Evolutionary conservation across 1,139 yeast species (phyloP).

Genomic region (Hemisphaericaspora xylofermentans): DNA sequence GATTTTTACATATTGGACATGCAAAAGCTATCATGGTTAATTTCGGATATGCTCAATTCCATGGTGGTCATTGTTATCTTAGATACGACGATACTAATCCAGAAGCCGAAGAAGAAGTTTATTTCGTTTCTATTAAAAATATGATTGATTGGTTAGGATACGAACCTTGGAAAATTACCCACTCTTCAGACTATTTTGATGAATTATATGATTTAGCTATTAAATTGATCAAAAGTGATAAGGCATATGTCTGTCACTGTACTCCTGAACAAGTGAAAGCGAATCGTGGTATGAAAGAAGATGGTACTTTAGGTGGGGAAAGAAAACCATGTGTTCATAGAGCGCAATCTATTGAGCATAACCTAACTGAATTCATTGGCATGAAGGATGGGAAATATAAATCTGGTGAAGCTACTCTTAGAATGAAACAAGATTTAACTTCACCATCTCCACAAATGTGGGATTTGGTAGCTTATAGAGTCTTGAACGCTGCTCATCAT

Average conservation of each 20-base stretch:
- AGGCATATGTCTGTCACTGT: conserved; percentile 91
- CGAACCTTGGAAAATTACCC: conserved; percentile 87
- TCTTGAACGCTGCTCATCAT: conserved; percentile 87
- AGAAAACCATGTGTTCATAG: conserved; percentile 83
- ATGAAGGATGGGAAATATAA: conserved; percentile 89
- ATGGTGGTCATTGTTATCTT: conserved; percentile 84
- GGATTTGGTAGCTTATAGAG: conserved; percentile 99
- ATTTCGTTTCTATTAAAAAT: conserved; percentile 77
- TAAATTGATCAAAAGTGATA: conserved; percentile 61
- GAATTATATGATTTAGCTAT: conserved; percentile 85
- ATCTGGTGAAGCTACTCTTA: conserved; percentile 89
- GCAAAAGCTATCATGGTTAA: conserved; percentile 97
- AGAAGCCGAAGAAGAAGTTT: conserved; percentile 94
- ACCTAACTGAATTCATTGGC: conserved; percentile 74
- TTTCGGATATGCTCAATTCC: conserved; percentile 87
- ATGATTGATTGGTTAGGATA: conserved; percentile 94
- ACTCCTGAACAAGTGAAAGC: conserved; percentile 88
- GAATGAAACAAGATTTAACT: conserved; percentile 94
- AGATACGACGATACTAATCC: conserved; percentile 98
- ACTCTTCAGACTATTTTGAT: conserved; percentile 95
- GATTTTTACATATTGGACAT: conserved; percentile 95
- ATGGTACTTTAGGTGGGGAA: conserved; percentile 92
- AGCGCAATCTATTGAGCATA: conserved; percentile 65
- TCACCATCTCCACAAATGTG: conserved; percentile 99
- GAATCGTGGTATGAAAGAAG: conserved; percentile 86